phyloP scores from a whole-genome alignment of 225 moss, liverwort and hornwort species.

The Ulota crispa region DNA sequence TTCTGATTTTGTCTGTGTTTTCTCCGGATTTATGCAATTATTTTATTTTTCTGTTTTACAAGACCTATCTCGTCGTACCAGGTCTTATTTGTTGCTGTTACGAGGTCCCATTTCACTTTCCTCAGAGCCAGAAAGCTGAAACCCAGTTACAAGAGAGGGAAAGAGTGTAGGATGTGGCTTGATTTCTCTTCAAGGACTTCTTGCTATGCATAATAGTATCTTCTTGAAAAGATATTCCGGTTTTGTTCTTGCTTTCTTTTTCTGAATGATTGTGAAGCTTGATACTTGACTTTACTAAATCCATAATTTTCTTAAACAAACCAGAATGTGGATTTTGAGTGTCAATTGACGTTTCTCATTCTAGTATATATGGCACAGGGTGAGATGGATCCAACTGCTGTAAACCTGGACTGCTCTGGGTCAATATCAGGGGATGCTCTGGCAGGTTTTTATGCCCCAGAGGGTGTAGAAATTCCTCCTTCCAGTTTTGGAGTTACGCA shows the following conservation, averaged over 20 bases:
- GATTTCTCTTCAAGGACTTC: slow-evolving; percentile 6
- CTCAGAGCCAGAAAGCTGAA: slow-evolving; percentile 9
- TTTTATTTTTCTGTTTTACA: background rate
- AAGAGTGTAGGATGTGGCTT: slow-evolving; percentile 1
- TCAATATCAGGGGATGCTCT: slow-evolving; percentile 77
- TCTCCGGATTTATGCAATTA: slow-evolving; percentile 6
- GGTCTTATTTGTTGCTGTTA: background rate
- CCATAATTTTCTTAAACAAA: background rate
- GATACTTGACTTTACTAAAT: background rate
- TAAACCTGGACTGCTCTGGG: slow-evolving; percentile 93
- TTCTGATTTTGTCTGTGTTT: background rate
- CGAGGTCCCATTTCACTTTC: background rate
- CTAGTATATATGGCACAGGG: slow-evolving; percentile 57
- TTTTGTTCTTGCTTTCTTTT: background rate
- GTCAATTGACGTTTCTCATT: slow-evolving; percentile 16
- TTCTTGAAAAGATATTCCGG: background rate
- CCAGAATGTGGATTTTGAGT: slow-evolving; percentile 6
- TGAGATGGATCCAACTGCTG: slow-evolving; percentile 80
- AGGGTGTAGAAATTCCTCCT: slow-evolving; percentile 72
- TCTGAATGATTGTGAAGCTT: background rate
- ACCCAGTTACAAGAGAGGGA: background rate
- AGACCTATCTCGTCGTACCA: background rate
- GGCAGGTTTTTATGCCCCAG: slow-evolving; percentile 75
- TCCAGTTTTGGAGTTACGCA: slow-evolving; percentile 80
- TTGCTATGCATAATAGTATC: background rate